Evolutionary conservation across 1,284 basidiomycete genomes (phyloP).

Genomic region (Cutaneotrichosporon dermatis): DNA sequence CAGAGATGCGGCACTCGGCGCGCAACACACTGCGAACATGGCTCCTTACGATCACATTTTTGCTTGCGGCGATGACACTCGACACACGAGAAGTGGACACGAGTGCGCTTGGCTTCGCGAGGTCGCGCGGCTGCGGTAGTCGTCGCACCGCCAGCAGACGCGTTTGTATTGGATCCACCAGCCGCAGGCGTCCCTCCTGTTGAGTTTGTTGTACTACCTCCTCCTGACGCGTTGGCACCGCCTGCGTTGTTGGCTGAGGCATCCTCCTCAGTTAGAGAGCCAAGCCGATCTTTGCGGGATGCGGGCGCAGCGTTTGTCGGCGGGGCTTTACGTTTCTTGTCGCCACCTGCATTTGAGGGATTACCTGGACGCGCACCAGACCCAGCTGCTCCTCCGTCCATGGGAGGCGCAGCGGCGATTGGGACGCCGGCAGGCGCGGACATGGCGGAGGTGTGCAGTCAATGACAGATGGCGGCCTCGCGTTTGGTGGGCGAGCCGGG

Average conservation of each 20-base stretch:
- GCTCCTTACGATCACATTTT: conserved; percentile 48
- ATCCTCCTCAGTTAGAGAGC: conserved; percentile 33
- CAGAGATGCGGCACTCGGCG: conserved; percentile 50
- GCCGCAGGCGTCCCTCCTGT: not conserved
- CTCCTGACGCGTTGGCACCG: not conserved
- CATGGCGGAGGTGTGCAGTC: not conserved
- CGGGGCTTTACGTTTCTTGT: conserved; percentile 35
- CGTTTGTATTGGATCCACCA: conserved; percentile 21
- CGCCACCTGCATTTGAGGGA: conserved; percentile 41
- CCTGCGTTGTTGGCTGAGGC: conserved; percentile 16
- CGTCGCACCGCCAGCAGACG: too few relatives aligned
- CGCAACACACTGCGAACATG: conserved; percentile 50
- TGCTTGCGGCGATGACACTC: conserved; percentile 50
- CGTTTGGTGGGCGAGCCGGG: not conserved
- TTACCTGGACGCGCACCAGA: not conserved
- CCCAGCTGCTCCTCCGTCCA: not conserved
- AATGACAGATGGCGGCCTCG: not conserved
- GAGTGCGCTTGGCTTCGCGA: conserved; percentile 40
- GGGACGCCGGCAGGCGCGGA: conserved; percentile 16
- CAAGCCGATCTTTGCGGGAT: conserved; percentile 17
- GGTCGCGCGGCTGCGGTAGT: conserved; percentile 1
- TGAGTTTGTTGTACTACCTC: not conserved
- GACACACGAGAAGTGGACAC: conserved; percentile 49
- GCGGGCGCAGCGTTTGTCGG: conserved; percentile 20
- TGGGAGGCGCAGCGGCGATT: conserved; percentile 12